Conservation (phyloP, 305 asterid species). For the Rubia balearica region DNA sequence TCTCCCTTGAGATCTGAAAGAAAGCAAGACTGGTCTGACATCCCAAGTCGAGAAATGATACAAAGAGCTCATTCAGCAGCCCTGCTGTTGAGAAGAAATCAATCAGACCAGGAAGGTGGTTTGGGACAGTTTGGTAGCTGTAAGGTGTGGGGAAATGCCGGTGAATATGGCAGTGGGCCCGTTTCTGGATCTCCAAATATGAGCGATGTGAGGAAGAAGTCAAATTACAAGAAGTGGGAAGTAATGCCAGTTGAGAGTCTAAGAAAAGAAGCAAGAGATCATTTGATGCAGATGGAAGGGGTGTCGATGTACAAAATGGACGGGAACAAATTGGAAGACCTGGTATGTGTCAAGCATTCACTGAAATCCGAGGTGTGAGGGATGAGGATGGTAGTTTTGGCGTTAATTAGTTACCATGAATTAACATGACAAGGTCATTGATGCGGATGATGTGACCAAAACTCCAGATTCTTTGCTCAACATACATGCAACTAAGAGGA, state of each 20-base stretch:
- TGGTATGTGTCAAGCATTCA: constrained; percentile 75
- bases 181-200: constrained; percentile 70
- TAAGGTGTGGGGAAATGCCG: constrained; percentile 85
- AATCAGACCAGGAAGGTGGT: constrained; percentile 35
- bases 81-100: constrained; percentile 48
- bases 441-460: neutral
- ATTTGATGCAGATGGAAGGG: constrained; percentile 63
- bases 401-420: neutral
- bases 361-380: constrained; percentile 21
- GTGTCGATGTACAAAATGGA: constrained; percentile 89
- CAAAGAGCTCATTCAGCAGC: constrained; percentile 79
- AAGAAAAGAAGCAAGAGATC: constrained; percentile 58
- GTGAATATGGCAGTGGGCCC: constrained; percentile 62
- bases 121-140: constrained; percentile 77
- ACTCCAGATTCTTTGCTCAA: neutral
- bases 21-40: constrained; percentile 82
- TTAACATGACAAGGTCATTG: neutral
- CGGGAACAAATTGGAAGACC: constrained; percentile 89
- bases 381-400: neutral
- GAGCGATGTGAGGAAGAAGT: constrained; percentile 62
- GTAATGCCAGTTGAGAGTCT: constrained; percentile 47
- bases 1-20: constrained; percentile 94
- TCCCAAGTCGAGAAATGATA: constrained; percentile 72
- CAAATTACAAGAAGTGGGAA: constrained; percentile 92
- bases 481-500: neutral